phyloP scores from a whole-genome alignment of 345 rosid genomes.

The Gossypium arboreum region DNA sequence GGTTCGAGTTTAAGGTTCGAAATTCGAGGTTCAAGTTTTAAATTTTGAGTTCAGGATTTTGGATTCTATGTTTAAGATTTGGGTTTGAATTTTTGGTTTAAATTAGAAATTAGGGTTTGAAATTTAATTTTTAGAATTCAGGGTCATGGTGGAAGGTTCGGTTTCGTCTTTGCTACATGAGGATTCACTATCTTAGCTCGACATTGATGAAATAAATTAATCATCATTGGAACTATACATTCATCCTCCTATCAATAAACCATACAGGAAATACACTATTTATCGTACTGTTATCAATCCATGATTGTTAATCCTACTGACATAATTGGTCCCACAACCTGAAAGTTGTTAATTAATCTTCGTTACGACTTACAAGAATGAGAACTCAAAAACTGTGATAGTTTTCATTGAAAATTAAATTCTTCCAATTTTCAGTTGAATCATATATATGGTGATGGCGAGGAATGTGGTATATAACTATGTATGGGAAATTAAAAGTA shows the following conservation, averaged over 20 bases:
- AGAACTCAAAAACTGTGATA: neutral
- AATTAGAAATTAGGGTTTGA: too few relatives aligned
- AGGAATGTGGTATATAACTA: neutral
- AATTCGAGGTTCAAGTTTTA: too few relatives aligned
- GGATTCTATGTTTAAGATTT: fast-evolving
- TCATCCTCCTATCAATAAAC: neutral
- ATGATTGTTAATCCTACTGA: neutral
- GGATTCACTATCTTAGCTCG: neutral
- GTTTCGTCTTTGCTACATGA: too few relatives aligned
- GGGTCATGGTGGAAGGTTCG: too few relatives aligned
- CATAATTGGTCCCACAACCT: neutral
- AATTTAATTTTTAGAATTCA: too few relatives aligned
- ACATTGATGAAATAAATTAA: neutral
- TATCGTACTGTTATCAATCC: too few relatives aligned
- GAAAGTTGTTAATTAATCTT: neutral
- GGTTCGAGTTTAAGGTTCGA: too few relatives aligned
- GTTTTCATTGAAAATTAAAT: too few relatives aligned
- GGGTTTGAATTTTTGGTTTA: too few relatives aligned
- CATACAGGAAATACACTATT: neutral
- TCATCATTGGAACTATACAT: too few relatives aligned
- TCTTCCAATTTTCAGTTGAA: neutral
- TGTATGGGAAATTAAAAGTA: neutral
- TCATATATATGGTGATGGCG: neutral
- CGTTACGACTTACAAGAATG: neutral
- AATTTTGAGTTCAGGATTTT: too few relatives aligned